phyloP scores from a whole-genome alignment of 441 rosid species.

The Erodium trifolium region DNA sequence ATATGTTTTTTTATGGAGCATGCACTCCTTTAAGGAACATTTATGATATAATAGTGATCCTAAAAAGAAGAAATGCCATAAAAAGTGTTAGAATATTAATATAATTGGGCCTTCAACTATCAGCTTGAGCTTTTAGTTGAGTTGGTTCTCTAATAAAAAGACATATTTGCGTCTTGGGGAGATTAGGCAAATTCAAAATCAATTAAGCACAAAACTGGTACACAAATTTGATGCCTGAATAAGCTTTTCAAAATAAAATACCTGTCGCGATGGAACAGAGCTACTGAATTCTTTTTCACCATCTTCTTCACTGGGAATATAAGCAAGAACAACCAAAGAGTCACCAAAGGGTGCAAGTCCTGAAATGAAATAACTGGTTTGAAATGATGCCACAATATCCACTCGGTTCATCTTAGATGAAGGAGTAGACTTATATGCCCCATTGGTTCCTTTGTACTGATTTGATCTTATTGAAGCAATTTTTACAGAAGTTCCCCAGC shows the following conservation, averaged over 20 bases:
- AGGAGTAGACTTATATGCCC: slow-evolving; percentile 47
- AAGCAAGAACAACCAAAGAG: slow-evolving; percentile 94
- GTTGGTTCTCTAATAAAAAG: too few species aligned
- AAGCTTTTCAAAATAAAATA: slow-evolving; percentile 25
- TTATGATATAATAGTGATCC: background rate
- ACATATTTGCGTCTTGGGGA: background rate
- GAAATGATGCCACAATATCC: slow-evolving; percentile 96
- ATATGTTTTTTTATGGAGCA: background rate
- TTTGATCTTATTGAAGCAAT: slow-evolving; percentile 76
- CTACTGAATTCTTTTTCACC: slow-evolving; percentile 76
- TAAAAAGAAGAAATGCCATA: background rate
- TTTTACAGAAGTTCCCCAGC: slow-evolving; percentile 90
- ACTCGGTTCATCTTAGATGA: slow-evolving; percentile 67
- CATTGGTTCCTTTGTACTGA: slow-evolving; percentile 52
- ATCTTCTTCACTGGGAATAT: slow-evolving; percentile 74
- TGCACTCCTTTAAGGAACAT: background rate
- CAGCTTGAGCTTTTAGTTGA: too few species aligned
- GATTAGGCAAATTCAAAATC: slow-evolving; percentile 3
- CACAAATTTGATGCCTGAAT: background rate
- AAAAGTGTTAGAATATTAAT: background rate
- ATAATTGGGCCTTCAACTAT: too few species aligned
- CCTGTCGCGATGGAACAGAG: slow-evolving; percentile 74
- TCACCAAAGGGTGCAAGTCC: slow-evolving; percentile 99
- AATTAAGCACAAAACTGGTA: background rate
- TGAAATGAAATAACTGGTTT: slow-evolving; percentile 93